Base-by-base conservation (phyloP, 1,284 basidiomycete genomes). In the Laetiporus sulphureus region DNA sequence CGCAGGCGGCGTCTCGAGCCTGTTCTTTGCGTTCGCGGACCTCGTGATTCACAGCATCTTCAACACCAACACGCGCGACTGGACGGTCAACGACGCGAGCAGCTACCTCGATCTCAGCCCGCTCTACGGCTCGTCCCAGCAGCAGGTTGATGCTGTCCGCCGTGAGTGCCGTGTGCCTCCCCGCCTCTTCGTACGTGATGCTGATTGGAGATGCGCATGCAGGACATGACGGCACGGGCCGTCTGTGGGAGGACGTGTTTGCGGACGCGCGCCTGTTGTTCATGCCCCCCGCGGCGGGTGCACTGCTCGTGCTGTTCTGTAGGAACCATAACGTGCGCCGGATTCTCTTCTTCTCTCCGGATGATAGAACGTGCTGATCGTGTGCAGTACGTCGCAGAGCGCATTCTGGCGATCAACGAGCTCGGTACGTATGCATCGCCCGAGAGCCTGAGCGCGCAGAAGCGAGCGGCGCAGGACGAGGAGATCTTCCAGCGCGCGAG, bases 251-350 rank as follows among this genome's bases (percentile, higher is more conserved):
- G 16, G 88, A 91, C 54, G 70, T 73, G 0, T 87, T 89, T 51
- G 75, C 83, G 6, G 84, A 88, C 57, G 52, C 56, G 21, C 65
- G 86, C 34, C 55, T 91, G n/a, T 62, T 82, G 38, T 68, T 81
- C 52, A 86, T 91, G 79, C 84, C 87, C 1, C 86, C 87, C 11
- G 67, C 82, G 2, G 72, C 70, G 6, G 74, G 79, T 46, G 83
- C 83, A 0, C 67, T 90, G 32, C 66, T 85, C 2, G 70, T 90
- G 19, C 62, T 91, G 5, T 69, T 91, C 48, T 74, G 67, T 51
- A 71, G 85, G n/a, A 84, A 87, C 51, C 83, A 87, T 49, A 86
- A 88, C 51, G 83, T 83, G 44, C n/a, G n/a, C n/a, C n/a, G n/a
- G n/a, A 24, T 76, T 61, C n/a, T 24, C 39, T 42, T 35, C 18